phyloP scores from a whole-genome alignment of 805 yeast species.

The Wickerhamiella slavikovae region DNA sequence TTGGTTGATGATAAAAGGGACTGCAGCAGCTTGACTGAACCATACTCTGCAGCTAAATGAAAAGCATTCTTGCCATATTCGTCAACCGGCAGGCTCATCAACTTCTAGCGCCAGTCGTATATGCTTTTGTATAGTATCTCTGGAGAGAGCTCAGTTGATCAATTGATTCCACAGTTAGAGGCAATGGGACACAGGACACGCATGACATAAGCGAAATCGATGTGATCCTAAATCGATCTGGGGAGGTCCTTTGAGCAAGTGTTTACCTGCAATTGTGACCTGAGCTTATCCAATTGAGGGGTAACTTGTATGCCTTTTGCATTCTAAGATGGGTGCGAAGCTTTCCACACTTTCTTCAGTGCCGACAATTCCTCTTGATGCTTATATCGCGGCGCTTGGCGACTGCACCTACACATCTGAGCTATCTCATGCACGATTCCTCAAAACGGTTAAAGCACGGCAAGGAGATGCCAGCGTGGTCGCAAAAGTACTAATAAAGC shows the following conservation, averaged over 20 bases:
- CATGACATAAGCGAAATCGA: too few species aligned
- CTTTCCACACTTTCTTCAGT: constrained; percentile 74
- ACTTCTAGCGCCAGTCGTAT: neutral
- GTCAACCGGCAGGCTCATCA: constrained; percentile 1
- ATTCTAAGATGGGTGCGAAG: constrained; percentile 80
- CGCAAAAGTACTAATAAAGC: constrained; percentile 69
- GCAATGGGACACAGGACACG: too few species aligned
- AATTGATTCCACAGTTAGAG: neutral
- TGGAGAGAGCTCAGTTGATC: too few species aligned
- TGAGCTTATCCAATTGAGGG: too few species aligned
- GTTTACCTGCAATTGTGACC: too few species aligned
- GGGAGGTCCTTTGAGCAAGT: too few species aligned
- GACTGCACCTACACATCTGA: constrained; percentile 57
- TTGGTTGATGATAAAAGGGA: constrained; percentile 5
- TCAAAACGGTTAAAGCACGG: constrained; percentile 66
- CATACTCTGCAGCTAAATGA: constrained; percentile 11
- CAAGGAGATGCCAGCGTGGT: constrained; percentile 55
- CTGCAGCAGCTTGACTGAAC: constrained; percentile 4
- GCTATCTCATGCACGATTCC: constrained; percentile 50
- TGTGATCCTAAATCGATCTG: too few species aligned
- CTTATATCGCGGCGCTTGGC: constrained; percentile 65
- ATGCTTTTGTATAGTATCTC: too few species aligned
- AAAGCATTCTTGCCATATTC: constrained; percentile 8
- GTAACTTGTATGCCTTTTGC: too few species aligned
- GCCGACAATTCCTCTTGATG: constrained; percentile 76